Evolutionary conservation across 1,139 yeast species (phyloP).

Genomic region (Arxiozyma bovina): DNA sequence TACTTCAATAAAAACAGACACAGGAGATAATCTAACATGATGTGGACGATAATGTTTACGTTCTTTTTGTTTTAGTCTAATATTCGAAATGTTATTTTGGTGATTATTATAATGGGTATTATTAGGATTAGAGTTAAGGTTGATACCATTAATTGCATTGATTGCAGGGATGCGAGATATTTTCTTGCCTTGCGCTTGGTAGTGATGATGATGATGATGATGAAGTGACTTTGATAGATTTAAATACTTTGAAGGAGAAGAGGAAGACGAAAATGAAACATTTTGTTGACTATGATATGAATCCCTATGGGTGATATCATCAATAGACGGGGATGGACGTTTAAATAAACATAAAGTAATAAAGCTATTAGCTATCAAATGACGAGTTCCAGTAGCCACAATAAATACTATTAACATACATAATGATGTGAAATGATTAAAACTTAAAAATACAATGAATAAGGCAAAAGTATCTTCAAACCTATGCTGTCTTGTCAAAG

Average conservation of each 20-base stretch:
- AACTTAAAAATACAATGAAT: conserved; percentile 25
- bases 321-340: conserved; percentile 18
- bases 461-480: conserved; percentile 29
- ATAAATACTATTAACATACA: conserved; percentile 22
- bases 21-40: background rate
- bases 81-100: background rate
- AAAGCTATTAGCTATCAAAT: conserved; percentile 23
- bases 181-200: too few relatives aligned
- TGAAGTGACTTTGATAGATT: background rate
- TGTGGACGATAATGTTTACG: background rate
- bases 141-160: background rate
- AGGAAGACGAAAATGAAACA: background rate
- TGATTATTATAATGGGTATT: background rate
- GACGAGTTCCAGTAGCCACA: conserved; percentile 21
- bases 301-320: conserved; percentile 6
- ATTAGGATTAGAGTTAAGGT: background rate
- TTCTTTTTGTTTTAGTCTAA: background rate
- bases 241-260: background rate
- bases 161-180: too few relatives aligned
- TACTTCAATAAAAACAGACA: background rate
- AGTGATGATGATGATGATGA: background rate
- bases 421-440: conserved; percentile 24
- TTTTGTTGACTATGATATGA: background rate
- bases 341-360: conserved; percentile 23
- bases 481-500: conserved; percentile 16